Percentiles rank a stretch among this genome's conserved stretches.
Evolutionary conservation across 208 protist species (phyloP).

Genomic region (Leptomonas pyrrhocoris): DNA sequence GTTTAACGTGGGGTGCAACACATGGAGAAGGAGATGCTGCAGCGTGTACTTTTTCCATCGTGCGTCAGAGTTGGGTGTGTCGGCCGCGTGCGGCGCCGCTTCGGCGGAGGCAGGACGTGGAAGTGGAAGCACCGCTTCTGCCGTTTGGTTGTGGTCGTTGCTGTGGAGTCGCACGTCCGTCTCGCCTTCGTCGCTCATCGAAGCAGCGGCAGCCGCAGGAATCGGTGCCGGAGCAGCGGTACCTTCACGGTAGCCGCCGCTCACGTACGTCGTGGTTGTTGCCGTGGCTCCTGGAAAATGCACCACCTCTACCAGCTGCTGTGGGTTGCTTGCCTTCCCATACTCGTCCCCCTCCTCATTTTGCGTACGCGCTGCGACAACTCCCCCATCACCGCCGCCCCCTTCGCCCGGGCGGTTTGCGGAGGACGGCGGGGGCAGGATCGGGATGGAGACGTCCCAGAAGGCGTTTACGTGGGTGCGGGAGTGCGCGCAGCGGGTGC

Average conservation of each 20-base stretch:
- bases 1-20: conserved; percentile 41
- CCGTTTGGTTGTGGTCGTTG: neutral
- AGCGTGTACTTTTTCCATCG: conserved; percentile 10
- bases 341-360: neutral
- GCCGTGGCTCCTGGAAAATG: conserved; percentile 26
- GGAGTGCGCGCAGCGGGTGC: conserved; percentile 32
- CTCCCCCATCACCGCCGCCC: no score
- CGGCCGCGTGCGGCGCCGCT: neutral
- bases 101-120: neutral
- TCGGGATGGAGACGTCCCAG: conserved; percentile 50
- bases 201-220: neutral
- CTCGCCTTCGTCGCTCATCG: neutral
- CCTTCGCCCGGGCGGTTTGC: no score
- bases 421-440: neutral
- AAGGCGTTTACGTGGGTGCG: conserved; percentile 46
- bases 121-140: neutral
- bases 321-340: neutral
- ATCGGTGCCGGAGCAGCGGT: neutral
- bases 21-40: conserved; percentile 51
- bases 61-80: neutral
- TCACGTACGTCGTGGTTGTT: conserved; percentile 21
- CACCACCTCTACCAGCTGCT: conserved; percentile 16
- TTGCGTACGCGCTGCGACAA: neutral
- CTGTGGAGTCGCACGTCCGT: neutral
- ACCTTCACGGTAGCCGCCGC: neutral